Conservation (phyloP, 768 basidiomycete genomes). For the Boletus sp. region DNA sequence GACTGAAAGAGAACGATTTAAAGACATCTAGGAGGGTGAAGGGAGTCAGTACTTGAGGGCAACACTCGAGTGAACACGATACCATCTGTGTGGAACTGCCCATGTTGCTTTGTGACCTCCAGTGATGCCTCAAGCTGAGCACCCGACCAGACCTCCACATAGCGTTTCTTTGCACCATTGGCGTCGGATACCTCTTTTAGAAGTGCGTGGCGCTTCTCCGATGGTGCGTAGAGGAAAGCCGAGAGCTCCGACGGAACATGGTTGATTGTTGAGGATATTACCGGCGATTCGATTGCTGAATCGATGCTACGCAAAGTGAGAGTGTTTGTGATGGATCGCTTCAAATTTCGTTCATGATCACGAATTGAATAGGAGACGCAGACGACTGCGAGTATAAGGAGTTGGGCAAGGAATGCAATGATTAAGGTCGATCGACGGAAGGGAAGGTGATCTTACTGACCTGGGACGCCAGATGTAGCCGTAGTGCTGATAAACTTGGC, state of each 20-base stretch:
- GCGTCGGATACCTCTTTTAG: conserved; percentile 38
- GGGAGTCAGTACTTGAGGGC: neutral
- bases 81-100: conserved; percentile 64
- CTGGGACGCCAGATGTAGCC: conserved; percentile 12
- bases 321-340: conserved; percentile 35
- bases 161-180: conserved; percentile 39
- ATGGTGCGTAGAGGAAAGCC: conserved; percentile 42
- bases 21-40: conserved; percentile 44
- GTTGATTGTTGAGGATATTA: conserved; percentile 12
- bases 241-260: conserved; percentile 35
- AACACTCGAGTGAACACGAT: neutral
- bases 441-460: conserved; percentile 3
- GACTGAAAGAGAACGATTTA: conserved; percentile 51
- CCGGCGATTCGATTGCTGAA: conserved; percentile 1
- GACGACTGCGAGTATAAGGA: conserved; percentile 28
- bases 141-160: conserved; percentile 58
- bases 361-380: conserved; percentile 45
- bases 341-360: conserved; percentile 51
- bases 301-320: conserved; percentile 28
- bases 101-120: conserved; percentile 58
- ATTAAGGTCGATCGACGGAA: neutral
- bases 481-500: conserved; percentile 32
- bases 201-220: conserved; percentile 40
- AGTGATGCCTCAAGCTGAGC: conserved; percentile 42
- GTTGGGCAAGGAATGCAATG: no score